These are phyloP conservation scores for Prosopis cineraria DNA, from an alignment of 306 rosid species.

Conservation along the genomic window DNA sequence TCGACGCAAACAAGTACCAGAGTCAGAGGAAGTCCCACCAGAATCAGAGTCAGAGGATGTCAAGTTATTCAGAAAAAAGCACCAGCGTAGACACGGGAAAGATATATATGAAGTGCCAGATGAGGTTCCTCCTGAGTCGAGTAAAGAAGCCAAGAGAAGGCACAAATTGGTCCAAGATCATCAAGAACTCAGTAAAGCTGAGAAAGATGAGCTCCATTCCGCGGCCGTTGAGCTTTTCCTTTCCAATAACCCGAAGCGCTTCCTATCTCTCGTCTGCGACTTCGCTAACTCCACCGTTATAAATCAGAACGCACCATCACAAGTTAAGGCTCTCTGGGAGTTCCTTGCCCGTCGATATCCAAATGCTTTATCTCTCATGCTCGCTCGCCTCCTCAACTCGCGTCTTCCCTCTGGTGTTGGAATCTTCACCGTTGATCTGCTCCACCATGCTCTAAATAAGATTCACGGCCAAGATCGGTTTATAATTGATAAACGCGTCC, in stretches of 20 bases:
- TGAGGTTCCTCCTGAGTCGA: neutral
- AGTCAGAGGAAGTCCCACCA: too few relatives aligned
- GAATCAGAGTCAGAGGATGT: too few relatives aligned
- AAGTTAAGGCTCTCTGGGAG: neutral
- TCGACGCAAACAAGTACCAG: neutral
- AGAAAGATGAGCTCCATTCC: neutral
- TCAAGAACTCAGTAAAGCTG: neutral
- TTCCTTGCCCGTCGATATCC: constrained; percentile 5
- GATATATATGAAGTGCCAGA: neutral
- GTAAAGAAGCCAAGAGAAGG: neutral
- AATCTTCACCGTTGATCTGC: neutral
- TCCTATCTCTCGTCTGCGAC: neutral
- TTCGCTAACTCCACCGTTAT: neutral
- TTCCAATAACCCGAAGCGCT: neutral
- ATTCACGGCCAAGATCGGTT: neutral
- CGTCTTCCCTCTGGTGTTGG: neutral
- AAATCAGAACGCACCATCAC: neutral
- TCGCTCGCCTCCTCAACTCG: neutral
- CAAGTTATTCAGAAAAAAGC: neutral
- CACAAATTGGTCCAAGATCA: neutral
- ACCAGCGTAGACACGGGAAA: neutral
- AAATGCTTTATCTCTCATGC: constrained; percentile 25
- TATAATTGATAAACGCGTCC: neutral
- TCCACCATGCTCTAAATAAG: neutral
- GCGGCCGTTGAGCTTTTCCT: constrained; percentile 2